Percentiles rank a stretch among this genome's conserved stretches.
Evolutionary conservation across 805 yeast genomes (phyloP).

Genomic region (Deakozyma indianensis): DNA sequence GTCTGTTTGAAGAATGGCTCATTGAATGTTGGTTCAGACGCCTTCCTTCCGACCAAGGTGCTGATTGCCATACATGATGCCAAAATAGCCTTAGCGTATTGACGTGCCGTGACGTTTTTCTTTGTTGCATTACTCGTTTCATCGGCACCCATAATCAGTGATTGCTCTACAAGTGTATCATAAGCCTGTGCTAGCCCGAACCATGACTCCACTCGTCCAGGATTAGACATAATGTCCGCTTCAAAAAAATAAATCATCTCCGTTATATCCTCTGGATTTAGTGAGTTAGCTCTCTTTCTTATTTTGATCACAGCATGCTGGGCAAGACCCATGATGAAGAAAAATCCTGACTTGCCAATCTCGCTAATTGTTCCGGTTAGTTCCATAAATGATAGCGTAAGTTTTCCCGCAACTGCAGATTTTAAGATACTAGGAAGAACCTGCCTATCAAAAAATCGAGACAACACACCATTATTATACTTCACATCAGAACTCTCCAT

Average conservation of each 20-base stretch:
- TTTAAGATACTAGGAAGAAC: neutral
- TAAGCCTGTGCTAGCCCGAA: constrained; percentile 65
- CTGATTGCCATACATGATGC: constrained; percentile 66
- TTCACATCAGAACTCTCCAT: constrained; percentile 7
- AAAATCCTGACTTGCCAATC: constrained; percentile 41
- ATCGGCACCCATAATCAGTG: constrained; percentile 84
- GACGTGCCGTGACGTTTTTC: neutral
- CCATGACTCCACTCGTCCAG: constrained; percentile 76
- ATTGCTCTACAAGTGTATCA: constrained; percentile 73
- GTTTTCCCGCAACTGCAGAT: constrained; percentile 8
- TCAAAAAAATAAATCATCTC: constrained; percentile 51
- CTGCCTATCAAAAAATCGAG: constrained; percentile 28
- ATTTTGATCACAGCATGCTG: constrained; percentile 54
- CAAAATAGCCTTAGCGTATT: constrained; percentile 39
- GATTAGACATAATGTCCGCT: constrained; percentile 52
- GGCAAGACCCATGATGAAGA: constrained; percentile 53
- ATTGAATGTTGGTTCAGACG: constrained; percentile 3
- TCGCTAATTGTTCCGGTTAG: constrained; percentile 18
- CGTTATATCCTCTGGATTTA: constrained; percentile 69
- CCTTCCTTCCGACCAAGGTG: constrained; percentile 10
- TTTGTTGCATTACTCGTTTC: constrained; percentile 36
- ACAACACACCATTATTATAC: constrained; percentile 26
- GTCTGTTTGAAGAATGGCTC: constrained; percentile 21
- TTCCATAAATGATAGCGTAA: constrained; percentile 9
- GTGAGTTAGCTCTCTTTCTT: constrained; percentile 65